Conservation (phyloP, 352 stramenopile species). For the Globisporangium polare region DNA sequence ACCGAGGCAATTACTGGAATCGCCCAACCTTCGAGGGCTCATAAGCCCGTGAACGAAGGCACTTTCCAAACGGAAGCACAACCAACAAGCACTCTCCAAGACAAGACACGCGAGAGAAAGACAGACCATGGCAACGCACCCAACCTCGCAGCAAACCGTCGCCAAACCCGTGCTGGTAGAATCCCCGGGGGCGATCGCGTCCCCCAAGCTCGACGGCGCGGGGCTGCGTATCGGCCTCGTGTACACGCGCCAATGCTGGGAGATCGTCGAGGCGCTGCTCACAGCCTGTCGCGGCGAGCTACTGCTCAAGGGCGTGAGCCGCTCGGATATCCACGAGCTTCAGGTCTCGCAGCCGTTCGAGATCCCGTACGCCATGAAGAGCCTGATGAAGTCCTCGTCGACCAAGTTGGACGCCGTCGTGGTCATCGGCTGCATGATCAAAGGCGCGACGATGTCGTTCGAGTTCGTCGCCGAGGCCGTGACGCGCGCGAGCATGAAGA, state of each 20-base stretch:
- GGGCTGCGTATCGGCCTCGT: conserved; percentile 27
- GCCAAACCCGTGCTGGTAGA: conserved; percentile 19
- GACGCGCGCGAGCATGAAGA: conserved; percentile 23
- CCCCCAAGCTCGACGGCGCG: conserved; percentile 18
- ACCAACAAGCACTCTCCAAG: background rate
- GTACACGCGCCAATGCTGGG: conserved; percentile 21
- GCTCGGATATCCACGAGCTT: conserved; percentile 25
- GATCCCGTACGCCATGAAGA: conserved; percentile 29
- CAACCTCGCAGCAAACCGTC: background rate
- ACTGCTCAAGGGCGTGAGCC: conserved; percentile 25
- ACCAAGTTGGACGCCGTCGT: conserved; percentile 21
- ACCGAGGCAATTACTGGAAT: too few species aligned
- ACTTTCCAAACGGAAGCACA: background rate
- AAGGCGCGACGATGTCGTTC: conserved; percentile 18
- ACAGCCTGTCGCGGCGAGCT: conserved; percentile 28
- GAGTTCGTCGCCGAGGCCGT: conserved; percentile 22
- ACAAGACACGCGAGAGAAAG: background rate
- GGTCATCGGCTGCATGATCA: conserved; percentile 19
- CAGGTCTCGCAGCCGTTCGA: conserved; percentile 32
- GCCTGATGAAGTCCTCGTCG: conserved; percentile 14
- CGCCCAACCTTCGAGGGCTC: too few species aligned
- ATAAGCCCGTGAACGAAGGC: too few species aligned
- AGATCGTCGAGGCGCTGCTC: conserved; percentile 26
- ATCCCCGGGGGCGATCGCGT: conserved; percentile 30
- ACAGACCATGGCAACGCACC: background rate